Conservation (phyloP, 2,329 filamentous ascomycete species). For the Fusarium avenaceum region DNA sequence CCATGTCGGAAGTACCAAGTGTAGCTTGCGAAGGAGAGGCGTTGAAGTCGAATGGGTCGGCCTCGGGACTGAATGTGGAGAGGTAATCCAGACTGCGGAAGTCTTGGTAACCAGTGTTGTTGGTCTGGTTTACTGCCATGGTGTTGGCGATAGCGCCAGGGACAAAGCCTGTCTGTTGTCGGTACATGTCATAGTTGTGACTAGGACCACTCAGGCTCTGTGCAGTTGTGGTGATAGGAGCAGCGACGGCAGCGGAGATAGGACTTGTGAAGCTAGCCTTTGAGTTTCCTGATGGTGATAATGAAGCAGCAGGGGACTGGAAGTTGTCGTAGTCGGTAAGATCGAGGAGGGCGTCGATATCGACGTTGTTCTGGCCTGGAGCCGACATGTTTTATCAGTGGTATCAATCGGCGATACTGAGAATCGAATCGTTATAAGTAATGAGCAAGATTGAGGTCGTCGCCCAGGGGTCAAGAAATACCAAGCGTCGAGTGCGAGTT, state of each 20-base stretch:
- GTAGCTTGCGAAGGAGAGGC: conserved; percentile 72
- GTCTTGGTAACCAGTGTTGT: conserved; percentile 67
- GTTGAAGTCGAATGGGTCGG: conserved; percentile 80
- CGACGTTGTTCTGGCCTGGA: conserved; percentile 62
- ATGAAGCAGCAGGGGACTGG: conserved; percentile 66
- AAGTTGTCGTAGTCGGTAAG: conserved; percentile 74
- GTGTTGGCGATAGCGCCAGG: conserved; percentile 85
- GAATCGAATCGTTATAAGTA: conserved; percentile 21
- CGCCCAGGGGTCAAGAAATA: conserved; percentile 2
- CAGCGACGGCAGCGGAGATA: conserved; percentile 65
- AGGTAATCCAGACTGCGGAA: conserved; percentile 65
- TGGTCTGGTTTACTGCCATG: conserved; percentile 78
- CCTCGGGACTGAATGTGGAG: conserved; percentile 70
- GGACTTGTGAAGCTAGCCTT: conserved; percentile 69
- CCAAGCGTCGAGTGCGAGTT: not conserved
- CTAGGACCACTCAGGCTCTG: conserved; percentile 82
- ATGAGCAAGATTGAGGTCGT: conserved; percentile 10
- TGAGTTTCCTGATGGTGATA: conserved; percentile 67
- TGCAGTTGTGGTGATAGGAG: conserved; percentile 68
- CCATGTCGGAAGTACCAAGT: conserved; percentile 73
- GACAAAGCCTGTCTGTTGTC: conserved; percentile 94
- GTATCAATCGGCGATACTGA: conserved; percentile 30
- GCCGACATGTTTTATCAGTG: conserved; percentile 53
- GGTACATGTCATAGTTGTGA: conserved; percentile 95
- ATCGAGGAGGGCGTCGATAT: conserved; percentile 71